Base-by-base conservation (phyloP, 805 yeast species). In the Saccharomyces mikatae region DNA sequence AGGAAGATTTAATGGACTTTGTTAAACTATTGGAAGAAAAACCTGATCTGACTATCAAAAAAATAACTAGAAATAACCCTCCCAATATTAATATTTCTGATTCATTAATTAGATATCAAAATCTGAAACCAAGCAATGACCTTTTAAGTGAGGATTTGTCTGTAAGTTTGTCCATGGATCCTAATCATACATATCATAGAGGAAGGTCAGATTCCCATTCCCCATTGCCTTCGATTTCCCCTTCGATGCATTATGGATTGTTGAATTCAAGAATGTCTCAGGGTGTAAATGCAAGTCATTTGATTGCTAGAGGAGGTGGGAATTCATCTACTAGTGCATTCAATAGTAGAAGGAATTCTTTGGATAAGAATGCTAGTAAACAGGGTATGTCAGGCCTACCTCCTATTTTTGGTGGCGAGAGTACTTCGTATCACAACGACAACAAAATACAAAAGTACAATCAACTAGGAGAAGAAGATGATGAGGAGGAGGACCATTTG, bases 11-110 rank as follows among this genome's bases (percentile, higher is more conserved):
- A 21, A 77, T 84, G 55, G 87, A 85, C 51, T 87, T 87, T 72
- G 86, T 87, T 48, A 76, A 79, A 58, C 74, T 86, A 76, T 80
- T 87, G 47, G 94, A 87, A 58, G 80, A 81, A 48, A 82, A 81
- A 60, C 74, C 77, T 8, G 87, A 81, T 47, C 68, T 82, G 26
- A 74, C 79, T 22, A 27, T 66, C 2, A 61, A 56, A 32, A 62
- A 60, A 57, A 52, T 54, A 21, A 51, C 49, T 26, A 47, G 51
- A 6, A 51, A 49, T n/a, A 57, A 57, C 30, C 44, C 10, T 6
- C 44, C 44, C 11, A 71, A 56, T 26, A 54, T 53, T 41, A 59
- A 71, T 48, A 66, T 72, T 14, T 63, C 76, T 8, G 83, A 79
- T 53, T 79, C 84, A 0, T 65, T 83, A 50, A 71, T 72, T 22